These are phyloP conservation scores for Haplographium delicatum DNA, from an alignment of 495 filamentous ascomycete genomes.

Conservation along the genomic window DNA sequence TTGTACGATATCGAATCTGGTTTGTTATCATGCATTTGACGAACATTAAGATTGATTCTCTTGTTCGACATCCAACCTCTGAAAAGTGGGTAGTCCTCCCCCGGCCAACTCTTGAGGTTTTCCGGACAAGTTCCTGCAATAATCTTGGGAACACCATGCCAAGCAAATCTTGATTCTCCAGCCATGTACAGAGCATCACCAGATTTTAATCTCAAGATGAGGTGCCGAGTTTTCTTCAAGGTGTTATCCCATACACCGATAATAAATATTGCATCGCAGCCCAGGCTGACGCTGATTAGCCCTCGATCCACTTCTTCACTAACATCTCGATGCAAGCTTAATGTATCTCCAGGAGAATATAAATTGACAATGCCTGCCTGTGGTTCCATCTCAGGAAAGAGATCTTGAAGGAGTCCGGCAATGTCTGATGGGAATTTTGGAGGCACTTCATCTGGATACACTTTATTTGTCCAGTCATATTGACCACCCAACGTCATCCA, in stretches of 20 bases:
- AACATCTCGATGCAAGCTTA: conserved; percentile 86
- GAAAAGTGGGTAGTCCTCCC: conserved; percentile 47
- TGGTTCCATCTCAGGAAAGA: conserved; percentile 68
- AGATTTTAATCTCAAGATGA: conserved; percentile 64
- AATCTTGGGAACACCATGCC: conserved; percentile 90
- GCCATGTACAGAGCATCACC: conserved; percentile 84
- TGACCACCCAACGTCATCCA: conserved; percentile 93
- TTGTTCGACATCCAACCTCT: conserved; percentile 81
- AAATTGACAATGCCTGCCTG: conserved; percentile 91
- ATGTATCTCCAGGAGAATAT: conserved; percentile 80
- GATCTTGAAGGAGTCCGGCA: conserved; percentile 49
- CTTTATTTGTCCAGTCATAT: conserved; percentile 87
- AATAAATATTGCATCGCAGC: conserved; percentile 83
- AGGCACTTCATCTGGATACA: conserved; percentile 63
- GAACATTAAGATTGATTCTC: conserved; percentile 83
- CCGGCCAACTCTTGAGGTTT: conserved; percentile 75
- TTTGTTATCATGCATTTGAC: conserved; percentile 72
- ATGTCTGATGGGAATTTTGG: conserved; percentile 73
- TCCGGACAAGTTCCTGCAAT: conserved; percentile 69
- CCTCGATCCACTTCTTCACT: conserved; percentile 71
- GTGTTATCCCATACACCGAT: conserved; percentile 46
- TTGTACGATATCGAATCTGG: background rate
- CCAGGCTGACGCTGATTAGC: conserved; percentile 78
- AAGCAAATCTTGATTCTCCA: conserved; percentile 72
- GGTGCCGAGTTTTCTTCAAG: conserved; percentile 27